Evolutionary conservation across 257 asterid genomes (phyloP), one percentile per base, ranked within the genome.

Genomic region (Cruciata laevipes): DNA sequence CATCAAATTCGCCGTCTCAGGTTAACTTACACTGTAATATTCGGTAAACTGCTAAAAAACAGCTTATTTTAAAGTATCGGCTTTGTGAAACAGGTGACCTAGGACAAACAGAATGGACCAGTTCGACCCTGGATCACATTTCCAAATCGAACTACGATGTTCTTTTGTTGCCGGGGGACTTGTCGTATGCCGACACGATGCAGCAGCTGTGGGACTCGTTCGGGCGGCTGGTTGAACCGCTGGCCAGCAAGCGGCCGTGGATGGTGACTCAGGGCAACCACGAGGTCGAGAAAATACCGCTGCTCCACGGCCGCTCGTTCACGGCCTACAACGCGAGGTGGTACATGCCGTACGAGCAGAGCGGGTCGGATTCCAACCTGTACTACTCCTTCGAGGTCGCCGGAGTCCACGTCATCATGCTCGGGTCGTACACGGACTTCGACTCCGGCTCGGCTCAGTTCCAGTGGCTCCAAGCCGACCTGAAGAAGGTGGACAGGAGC

Each of bases 221-320:
- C 33, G 99, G 97, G 1, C 79, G 79, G 0, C 23, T 90, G 64
- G 94, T 88, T 44, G 84, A 90, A 76, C 85, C 87, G 0, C 75
- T 82, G 6, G 88, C 97, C 0, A 85, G 96, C 78, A 20, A 30
- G 4, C 80, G 96, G 60, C 96, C 97, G 0, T 93, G 97, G 99
- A 93, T 93, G 99, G 97, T 86, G 58, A 90, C 95, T 3, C 85
- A 86, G 10, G 99, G 99, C 32, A 90, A 93, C 86, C 99, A 93
- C 70, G 99, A 90, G 61, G 7, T 80, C 21, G 99, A 93, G 73
- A 76, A 69, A 20, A 81, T 86, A 31, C 83, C 89, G 0, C 0
- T 51, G 2, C 0, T 87, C 31, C 87, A 84, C 6, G 1, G 3
- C 0, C 12, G 62, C 0, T 18, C 71, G 0, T 93, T 93, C 65